A percentile compares a stretch with the other conserved stretches of the same genome.
Conservation (phyloP, 768 basidiomycete genomes). For the Lentinula sp. region DNA sequence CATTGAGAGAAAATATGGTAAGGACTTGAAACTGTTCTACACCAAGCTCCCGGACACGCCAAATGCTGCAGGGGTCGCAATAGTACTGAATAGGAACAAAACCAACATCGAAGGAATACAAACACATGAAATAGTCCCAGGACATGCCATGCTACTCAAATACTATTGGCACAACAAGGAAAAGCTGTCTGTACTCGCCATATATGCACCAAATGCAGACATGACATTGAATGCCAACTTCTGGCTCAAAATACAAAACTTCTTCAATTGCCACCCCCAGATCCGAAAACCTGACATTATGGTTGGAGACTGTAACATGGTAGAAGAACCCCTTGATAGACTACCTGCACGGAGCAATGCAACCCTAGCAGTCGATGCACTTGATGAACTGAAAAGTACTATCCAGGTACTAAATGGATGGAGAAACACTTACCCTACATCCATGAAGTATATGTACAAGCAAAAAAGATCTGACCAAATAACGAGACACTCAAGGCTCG, state of each 20-base stretch:
- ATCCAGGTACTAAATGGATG: neutral
- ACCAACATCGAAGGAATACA: too few relatives aligned
- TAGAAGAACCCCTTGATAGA: neutral
- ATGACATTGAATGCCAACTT: too few relatives aligned
- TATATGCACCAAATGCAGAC: too few relatives aligned
- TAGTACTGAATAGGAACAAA: conserved; percentile 5
- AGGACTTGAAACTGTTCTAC: conserved; percentile 14
- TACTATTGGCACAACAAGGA: too few relatives aligned
- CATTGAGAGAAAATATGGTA: conserved; percentile 4
- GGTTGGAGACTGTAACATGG: neutral
- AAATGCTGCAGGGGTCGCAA: conserved; percentile 21
- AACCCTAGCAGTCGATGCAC: conserved; percentile 23
- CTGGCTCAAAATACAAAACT: too few relatives aligned
- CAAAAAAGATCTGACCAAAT: neutral
- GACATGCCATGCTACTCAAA: too few relatives aligned
- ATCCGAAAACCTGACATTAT: neutral
- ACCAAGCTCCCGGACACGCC: conserved; percentile 9
- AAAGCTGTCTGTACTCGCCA: too few relatives aligned
- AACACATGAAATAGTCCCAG: too few relatives aligned
- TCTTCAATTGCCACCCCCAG: neutral
- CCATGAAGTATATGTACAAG: neutral
- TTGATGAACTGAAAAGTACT: conserved; percentile 19
- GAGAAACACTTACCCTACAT: neutral
- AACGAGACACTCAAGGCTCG: too few relatives aligned
- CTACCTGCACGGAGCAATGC: conserved; percentile 16